Base-by-base conservation (phyloP, 352 stramenopile genomes). In the Globisporangium irregulare region DNA sequence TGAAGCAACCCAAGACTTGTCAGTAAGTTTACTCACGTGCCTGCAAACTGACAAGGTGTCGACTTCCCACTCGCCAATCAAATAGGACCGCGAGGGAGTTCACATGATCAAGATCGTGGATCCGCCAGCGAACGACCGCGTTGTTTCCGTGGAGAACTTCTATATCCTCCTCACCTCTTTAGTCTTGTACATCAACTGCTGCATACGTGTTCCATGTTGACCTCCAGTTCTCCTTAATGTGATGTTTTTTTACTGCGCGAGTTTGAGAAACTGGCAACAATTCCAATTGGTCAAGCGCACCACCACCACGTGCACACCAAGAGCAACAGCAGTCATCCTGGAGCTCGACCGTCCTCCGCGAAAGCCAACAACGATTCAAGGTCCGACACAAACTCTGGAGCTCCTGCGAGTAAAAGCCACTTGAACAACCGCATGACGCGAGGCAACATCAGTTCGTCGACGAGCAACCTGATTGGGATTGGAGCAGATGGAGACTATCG, bases 101-200 rank as follows among this genome's bases (percentile, higher is more conserved):
- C 84, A 90, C 65, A 89, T 90, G 82, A 74, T 93, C 66, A 78
- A 79, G 59, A 71, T 93, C 9, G 56, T 71, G 0, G 82, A 91
- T 50, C 72, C 79, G 1, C 46, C 64, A 6, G 53, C 29, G 12
- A 76, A 62, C 60, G 80, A 88, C 41, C 84, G 84, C 4, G 68
- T 85, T 56, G 79, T 92, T 36, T 87, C 80, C 14, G 80, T 92
- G 57, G 84, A 90, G 66, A 84, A 81, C 56, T 92, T 92, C 59
- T 73, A 92, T 92, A 92, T 92, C 84, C 79, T 82, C 69, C 48
- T 51, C 34, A 15, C 24, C 10, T 43, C 41, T 20, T 20, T n/a
- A 7, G 8, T 2, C 43, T 50, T 50, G 18, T 22, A 22, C n/a
- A 4, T 22, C 43, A 20, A 22, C 18, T 18, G 2, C 43, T 51